Evolutionary conservation across 1,139 yeast genomes (phyloP), one percentile per base, ranked within the genome.

Genomic region (Yamadazyma blattariae): DNA sequence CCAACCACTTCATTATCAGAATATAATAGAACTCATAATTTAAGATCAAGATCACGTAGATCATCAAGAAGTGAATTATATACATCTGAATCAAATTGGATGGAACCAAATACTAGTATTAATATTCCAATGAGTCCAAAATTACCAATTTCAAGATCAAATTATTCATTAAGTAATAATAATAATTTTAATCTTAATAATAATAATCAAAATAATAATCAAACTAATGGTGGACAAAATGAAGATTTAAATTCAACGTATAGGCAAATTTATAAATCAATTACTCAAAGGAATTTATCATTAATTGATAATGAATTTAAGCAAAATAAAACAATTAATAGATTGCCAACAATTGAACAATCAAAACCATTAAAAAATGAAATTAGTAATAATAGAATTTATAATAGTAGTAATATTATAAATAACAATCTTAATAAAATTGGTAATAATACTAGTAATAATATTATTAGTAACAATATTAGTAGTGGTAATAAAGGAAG

Each of bases 41-140:
- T 39, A 5, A 38, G 45, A 7, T 38, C 45, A 6, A 40, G 59
- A 11, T 64, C 70, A 9, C 45, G 71, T 19, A 48, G 67, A 35
- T 67, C 74, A 1, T 66, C 74, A 4, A 50, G 59, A 30, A 67
- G 74, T 47, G 75, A 68, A 22, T 51, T 68, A 35, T 67, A 69
- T 45, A 53, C 60, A 2, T 54, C 68, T 2, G 72, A 62, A 31
- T 58, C 64, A 29, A 67, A 65, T 37, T 68, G 75, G 74, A 67
- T 67, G 72, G 74, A 68, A 35, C 71, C 71, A 6, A 54, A 50
- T 28, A 5, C 27, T 29, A 9, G 10, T 16, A 7, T 21, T 15
- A n/a, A 20, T n/a, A n/a, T 23, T 5, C 25, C 25, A 6, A 23
- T 7, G 14, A 23, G 25, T n/a, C 32, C 26, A 14, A 33, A 32